phyloP scores from a whole-genome alignment of 1,284 basidiomycete species.

The Chiua sp. region DNA sequence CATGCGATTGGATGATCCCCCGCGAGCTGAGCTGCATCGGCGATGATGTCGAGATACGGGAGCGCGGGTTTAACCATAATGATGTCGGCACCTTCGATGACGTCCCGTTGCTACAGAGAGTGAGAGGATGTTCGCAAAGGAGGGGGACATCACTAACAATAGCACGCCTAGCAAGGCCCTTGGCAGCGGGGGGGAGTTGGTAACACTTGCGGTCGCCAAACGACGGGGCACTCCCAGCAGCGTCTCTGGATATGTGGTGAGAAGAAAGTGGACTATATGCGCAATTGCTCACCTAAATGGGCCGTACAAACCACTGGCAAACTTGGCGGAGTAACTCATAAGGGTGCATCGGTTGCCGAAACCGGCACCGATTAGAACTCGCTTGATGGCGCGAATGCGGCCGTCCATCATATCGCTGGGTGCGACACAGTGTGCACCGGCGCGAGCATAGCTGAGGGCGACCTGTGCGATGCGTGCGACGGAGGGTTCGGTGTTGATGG shows the following conservation, averaged over 20 bases:
- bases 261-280: neutral
- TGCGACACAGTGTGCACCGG: conserved; percentile 97
- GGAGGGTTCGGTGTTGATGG: conserved; percentile 77
- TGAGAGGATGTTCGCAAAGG: neutral
- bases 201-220: conserved; percentile 98
- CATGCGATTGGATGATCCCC: conserved; percentile 91
- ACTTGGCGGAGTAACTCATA: conserved; percentile 99
- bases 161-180: conserved; percentile 92
- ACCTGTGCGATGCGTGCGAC: conserved; percentile 91
- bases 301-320: conserved; percentile 95
- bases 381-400: conserved; percentile 89
- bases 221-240: conserved; percentile 92
- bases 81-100: conserved; percentile 95
- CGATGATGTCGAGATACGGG: conserved; percentile 96
- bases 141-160: conserved; percentile 62
- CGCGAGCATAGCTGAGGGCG: conserved; percentile 90
- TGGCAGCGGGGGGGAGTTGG: conserved; percentile 89
- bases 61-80: conserved; percentile 99
- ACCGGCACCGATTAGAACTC: conserved; percentile 81
- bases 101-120: conserved; percentile 77
- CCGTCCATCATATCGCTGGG: conserved; percentile 99
- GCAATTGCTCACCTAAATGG: conserved; percentile 81
- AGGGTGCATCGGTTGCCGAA: conserved; percentile 88
- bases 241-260: conserved; percentile 65
- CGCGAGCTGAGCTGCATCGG: conserved; percentile 85